Evolutionary conservation across 441 rosid species (phyloP).

Genomic region (Arabidopsis hybrid): DNA sequence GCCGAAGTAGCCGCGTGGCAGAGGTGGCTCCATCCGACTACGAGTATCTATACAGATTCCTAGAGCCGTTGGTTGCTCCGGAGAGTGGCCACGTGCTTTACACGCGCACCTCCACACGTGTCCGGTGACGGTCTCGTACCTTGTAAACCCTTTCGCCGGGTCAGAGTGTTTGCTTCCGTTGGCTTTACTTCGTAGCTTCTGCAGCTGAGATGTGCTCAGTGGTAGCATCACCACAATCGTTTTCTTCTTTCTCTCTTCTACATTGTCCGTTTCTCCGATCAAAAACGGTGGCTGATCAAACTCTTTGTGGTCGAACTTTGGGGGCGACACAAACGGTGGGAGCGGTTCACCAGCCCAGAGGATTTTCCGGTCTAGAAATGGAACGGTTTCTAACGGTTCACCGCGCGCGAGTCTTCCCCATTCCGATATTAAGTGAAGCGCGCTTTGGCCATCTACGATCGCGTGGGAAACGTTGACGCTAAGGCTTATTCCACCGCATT

Average conservation of each 20-base stretch:
- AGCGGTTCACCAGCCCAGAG: constrained; percentile 50
- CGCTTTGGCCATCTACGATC: constrained; percentile 63
- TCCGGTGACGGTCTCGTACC: constrained; percentile 63
- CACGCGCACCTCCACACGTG: constrained; percentile 65
- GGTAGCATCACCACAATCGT: constrained; percentile 54
- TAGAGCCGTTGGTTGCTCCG: constrained; percentile 56
- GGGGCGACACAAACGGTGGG: constrained; percentile 19
- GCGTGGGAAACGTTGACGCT: constrained; percentile 58
- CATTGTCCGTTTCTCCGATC: constrained; percentile 48
- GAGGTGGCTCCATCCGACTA: constrained; percentile 43
- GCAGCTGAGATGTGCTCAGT: constrained; percentile 51
- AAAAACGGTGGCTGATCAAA: constrained; percentile 54
- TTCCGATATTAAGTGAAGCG: constrained; percentile 58
- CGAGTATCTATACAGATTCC: constrained; percentile 48
- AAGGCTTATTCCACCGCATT: constrained; percentile 61
- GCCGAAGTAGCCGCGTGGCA: constrained; percentile 50
- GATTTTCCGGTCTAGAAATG: constrained; percentile 51
- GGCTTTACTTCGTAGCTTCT: constrained; percentile 49
- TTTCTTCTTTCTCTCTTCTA: constrained; percentile 52
- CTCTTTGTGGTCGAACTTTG: constrained; percentile 45
- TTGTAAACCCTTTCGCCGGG: constrained; percentile 38
- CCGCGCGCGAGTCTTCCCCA: constrained; percentile 64
- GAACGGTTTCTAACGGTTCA: constrained; percentile 39
- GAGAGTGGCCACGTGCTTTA: constrained; percentile 59
- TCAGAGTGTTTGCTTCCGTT: constrained; percentile 39